phyloP scores from a whole-genome alignment of 129 eudicot species.

The Pittosporum tobira region DNA sequence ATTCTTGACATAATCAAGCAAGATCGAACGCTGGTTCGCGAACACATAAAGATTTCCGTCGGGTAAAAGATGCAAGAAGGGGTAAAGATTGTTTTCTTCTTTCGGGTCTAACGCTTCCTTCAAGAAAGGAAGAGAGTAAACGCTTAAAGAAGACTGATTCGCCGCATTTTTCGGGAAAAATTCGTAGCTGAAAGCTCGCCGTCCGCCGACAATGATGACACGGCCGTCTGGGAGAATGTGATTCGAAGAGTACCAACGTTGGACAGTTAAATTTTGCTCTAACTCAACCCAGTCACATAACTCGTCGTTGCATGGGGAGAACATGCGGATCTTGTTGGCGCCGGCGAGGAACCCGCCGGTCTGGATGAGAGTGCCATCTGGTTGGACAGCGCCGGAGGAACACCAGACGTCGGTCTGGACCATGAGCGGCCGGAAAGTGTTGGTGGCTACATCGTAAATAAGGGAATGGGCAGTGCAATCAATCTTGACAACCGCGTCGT shows the following conservation, averaged over 20 bases:
- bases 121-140: slow-evolving; percentile 32
- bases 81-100: slow-evolving; percentile 76
- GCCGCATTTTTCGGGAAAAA: slow-evolving; percentile 48
- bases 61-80: slow-evolving; percentile 58
- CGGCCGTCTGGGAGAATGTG: slow-evolving; percentile 69
- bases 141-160: background rate
- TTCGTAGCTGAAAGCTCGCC: slow-evolving; percentile 61
- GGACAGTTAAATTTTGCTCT: slow-evolving; percentile 24
- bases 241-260: slow-evolving; percentile 59
- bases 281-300: slow-evolving; percentile 66
- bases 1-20: slow-evolving; percentile 40
- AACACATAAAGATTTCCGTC: slow-evolving; percentile 68
- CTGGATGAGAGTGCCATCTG: slow-evolving; percentile 55
- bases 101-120: slow-evolving; percentile 38
- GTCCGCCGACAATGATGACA: slow-evolving; percentile 70
- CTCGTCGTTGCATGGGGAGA: slow-evolving; percentile 41
- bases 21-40: slow-evolving; percentile 58
- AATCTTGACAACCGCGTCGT: slow-evolving; percentile 21
- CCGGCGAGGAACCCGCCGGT: slow-evolving; percentile 68
- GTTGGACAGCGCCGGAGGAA: slow-evolving; percentile 64
- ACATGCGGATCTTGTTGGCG: slow-evolving; percentile 41
- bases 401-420: slow-evolving; percentile 74
- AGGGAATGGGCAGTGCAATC: slow-evolving; percentile 84
- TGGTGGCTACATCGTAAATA: slow-evolving; percentile 55
- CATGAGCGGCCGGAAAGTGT: slow-evolving; percentile 57